A percentile compares a stretch with the other conserved stretches of the same genome.
These are phyloP conservation scores for Phaeotremella fagi DNA, from an alignment of 768 basidiomycete genomes.

Conservation along the genomic window DNA sequence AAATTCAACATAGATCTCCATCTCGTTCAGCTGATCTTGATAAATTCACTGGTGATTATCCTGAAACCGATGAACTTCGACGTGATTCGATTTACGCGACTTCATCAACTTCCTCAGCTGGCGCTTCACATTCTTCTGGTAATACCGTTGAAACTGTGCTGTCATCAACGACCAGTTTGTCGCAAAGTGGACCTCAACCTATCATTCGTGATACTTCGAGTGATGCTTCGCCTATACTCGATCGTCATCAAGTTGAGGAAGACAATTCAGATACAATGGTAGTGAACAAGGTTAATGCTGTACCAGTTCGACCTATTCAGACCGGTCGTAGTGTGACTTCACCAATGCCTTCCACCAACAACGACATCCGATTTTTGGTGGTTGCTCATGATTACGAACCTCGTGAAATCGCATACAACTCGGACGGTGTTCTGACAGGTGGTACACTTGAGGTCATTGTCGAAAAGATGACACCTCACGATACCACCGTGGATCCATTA, in stretches of 20 bases:
- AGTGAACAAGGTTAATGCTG: background rate
- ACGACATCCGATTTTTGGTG: constrained; percentile 41
- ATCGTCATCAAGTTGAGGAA: constrained; percentile 8
- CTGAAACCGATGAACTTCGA: constrained; percentile 6
- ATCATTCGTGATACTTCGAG: background rate
- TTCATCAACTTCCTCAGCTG: constrained; percentile 10
- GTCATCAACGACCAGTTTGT: background rate
- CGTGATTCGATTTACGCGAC: constrained; percentile 4
- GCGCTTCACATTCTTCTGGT: constrained; percentile 16
- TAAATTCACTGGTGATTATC: constrained; percentile 34
- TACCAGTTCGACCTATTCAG: background rate
- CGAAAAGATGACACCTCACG: constrained; percentile 97
- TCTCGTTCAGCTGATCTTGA: constrained; percentile 45
- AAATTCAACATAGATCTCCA: constrained; percentile 34
- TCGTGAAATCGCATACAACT: constrained; percentile 83
- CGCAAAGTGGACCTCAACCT: background rate
- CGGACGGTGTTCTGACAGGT: constrained; percentile 82
- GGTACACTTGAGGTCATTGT: constrained; percentile 83
- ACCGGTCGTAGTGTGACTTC: constrained; percentile 18
- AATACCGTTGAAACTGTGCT: background rate
- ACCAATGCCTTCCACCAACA: constrained; percentile 13
- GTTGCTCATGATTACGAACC: constrained; percentile 64
- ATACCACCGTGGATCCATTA: constrained; percentile 77
- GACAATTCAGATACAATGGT: constrained; percentile 1
- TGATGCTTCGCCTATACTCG: constrained; percentile 14